Evolutionary conservation across 139 green algal genomes (phyloP).

Genomic region (Parachlorella kessleri): DNA sequence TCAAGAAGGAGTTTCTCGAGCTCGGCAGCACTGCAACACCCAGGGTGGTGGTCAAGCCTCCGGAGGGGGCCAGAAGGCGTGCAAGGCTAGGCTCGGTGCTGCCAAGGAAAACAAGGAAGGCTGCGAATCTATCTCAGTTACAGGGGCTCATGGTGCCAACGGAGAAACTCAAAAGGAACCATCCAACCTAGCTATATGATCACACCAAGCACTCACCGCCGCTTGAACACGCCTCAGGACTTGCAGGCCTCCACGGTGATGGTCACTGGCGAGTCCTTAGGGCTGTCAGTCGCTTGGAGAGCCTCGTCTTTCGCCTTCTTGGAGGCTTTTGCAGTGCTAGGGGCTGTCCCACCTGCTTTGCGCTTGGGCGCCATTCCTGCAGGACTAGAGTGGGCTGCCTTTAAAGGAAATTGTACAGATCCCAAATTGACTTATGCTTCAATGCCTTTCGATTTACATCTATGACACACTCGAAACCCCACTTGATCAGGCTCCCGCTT

Average conservation of each 20-base stretch:
- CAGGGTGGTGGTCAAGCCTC: background rate
- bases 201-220: conserved; percentile 8
- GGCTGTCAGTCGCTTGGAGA: background rate
- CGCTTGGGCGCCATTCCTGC: conserved; percentile 33
- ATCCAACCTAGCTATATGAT: too few species aligned
- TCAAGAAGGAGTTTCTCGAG: conserved; percentile 24
- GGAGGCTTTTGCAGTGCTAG: background rate
- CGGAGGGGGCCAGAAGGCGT: background rate
- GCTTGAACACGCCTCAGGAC: conserved; percentile 31
- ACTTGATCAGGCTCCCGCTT: too few species aligned
- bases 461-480: too few species aligned
- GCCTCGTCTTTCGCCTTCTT: conserved; percentile 3
- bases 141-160: background rate
- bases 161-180: background rate
- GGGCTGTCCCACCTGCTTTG: background rate
- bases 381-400: too few species aligned
- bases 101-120: background rate
- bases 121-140: background rate
- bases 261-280: background rate
- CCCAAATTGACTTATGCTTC: too few species aligned
- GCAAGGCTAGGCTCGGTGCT: background rate
- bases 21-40: conserved; percentile 11
- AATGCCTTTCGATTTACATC: too few species aligned
- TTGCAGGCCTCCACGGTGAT: conserved; percentile 17
- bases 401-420: too few species aligned